Percentiles rank a stretch among this genome's conserved stretches.
These are phyloP conservation scores for Podaxis sp. DNA, from an alignment of 768 basidiomycete genomes.

Conservation along the genomic window DNA sequence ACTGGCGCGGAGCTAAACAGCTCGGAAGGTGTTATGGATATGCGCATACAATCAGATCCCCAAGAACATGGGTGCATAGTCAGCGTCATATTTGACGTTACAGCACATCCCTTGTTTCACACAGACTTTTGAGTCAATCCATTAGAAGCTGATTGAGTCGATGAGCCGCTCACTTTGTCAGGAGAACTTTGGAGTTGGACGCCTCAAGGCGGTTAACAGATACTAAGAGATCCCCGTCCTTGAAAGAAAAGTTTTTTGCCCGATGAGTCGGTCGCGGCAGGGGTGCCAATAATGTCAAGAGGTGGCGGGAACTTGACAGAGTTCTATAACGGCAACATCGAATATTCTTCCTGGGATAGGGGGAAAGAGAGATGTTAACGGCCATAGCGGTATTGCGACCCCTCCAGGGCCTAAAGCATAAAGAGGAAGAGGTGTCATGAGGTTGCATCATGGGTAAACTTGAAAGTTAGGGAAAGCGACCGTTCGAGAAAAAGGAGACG, in stretches of 20 bases:
- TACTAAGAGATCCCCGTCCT: conserved; percentile 2
- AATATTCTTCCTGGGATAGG: not conserved
- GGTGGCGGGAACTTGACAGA: no score
- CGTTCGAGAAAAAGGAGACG: not conserved
- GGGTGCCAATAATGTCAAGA: no score
- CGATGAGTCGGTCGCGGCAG: no score
- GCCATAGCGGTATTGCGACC: not conserved
- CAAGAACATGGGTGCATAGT: not conserved
- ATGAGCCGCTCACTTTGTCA: not conserved
- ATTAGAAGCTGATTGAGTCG: not conserved
- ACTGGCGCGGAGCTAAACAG: not conserved
- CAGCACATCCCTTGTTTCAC: not conserved
- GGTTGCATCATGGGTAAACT: conserved; percentile 4
- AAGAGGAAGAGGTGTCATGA: not conserved
- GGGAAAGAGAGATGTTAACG: not conserved
- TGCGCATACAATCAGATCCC: not conserved
- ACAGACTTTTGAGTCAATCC: not conserved
- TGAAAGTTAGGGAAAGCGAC: conserved; percentile 2
- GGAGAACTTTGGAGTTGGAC: not conserved
- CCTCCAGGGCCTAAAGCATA: not conserved
- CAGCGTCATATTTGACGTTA: not conserved
- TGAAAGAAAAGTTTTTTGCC: no score
- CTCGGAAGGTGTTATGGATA: not conserved
- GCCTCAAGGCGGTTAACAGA: not conserved
- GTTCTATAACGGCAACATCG: no score